Conservation (phyloP, 768 basidiomycete genomes). For the Porpolomopsis calyptriformis region DNA sequence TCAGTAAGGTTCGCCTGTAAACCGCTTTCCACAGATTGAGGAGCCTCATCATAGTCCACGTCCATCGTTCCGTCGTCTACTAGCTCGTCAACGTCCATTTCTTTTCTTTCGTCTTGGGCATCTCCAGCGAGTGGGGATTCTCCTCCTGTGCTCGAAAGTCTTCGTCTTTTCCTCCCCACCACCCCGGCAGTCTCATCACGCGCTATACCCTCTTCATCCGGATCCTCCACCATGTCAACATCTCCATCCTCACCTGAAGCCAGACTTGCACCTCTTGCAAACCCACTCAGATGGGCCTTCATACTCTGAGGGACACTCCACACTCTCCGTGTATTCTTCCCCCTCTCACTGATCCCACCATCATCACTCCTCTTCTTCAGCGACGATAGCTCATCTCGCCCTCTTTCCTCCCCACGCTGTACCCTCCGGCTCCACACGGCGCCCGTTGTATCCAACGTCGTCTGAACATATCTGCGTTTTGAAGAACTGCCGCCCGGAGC, state of each 20-base stretch:
- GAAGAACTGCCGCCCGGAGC: not conserved
- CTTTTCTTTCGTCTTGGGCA: not conserved
- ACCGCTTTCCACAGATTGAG: too few species aligned
- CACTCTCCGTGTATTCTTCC: conserved; percentile 26
- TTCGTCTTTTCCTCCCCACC: conserved; percentile 11
- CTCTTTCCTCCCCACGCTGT: too few species aligned
- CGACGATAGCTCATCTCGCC: not conserved
- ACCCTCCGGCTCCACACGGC: conserved; percentile 31
- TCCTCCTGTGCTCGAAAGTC: not conserved
- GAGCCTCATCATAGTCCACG: too few species aligned
- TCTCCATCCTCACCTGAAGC: conserved; percentile 16
- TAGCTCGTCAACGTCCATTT: not conserved
- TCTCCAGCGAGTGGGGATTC: not conserved
- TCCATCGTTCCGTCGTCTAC: not conserved
- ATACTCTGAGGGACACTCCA: conserved; percentile 23
- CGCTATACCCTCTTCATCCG: conserved; percentile 8
- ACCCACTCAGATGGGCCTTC: conserved; percentile 38
- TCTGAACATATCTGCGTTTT: conserved; percentile 9
- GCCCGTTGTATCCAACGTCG: conserved; percentile 40
- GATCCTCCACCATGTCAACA: conserved; percentile 15
- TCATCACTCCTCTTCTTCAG: not conserved
- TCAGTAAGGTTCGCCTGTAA: conserved; percentile 17
- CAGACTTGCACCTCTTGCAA: conserved; percentile 41
- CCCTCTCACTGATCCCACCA: conserved; percentile 9
- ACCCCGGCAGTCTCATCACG: not conserved